Conservation (phyloP, 208 protist genomes). For the Phytomonas serpens region DNA sequence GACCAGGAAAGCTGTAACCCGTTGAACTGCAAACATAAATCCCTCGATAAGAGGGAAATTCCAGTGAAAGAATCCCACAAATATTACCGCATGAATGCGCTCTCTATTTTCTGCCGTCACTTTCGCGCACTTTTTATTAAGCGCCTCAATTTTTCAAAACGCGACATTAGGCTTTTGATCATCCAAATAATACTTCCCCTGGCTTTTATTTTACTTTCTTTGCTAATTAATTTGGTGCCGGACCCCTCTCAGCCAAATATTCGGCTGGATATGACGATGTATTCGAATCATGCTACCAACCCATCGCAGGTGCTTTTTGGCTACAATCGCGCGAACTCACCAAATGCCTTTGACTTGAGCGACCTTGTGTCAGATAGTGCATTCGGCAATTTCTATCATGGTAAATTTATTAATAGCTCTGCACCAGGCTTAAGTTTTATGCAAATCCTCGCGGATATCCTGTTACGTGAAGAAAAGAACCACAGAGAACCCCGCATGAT, state of each 20-base stretch:
- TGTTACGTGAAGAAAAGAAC: constrained; percentile 16
- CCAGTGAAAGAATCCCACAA: constrained; percentile 18
- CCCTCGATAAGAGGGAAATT: background rate
- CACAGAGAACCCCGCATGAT: constrained; percentile 36
- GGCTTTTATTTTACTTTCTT: constrained; percentile 56
- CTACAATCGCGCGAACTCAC: background rate
- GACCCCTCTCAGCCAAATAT: constrained; percentile 40
- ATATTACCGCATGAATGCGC: constrained; percentile 11
- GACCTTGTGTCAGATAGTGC: constrained; percentile 12
- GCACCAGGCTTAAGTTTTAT: background rate
- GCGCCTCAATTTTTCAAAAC: constrained; percentile 64
- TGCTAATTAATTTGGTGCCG: constrained; percentile 56
- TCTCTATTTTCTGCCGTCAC: constrained; percentile 39
- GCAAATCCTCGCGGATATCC: constrained; percentile 14
- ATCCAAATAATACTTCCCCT: constrained; percentile 77
- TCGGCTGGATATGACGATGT: constrained; percentile 60
- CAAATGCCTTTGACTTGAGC: constrained; percentile 26
- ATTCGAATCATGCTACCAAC: constrained; percentile 31
- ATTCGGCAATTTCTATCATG: constrained; percentile 22
- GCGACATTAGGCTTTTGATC: constrained; percentile 54
- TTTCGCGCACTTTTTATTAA: constrained; percentile 71
- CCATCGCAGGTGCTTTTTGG: constrained; percentile 35
- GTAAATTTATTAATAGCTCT: constrained; percentile 12
- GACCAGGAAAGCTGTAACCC: background rate
- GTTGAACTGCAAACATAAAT: background rate